Evolutionary conservation across 305 asterid species (phyloP), one percentile per base, ranked within the genome.

Genomic region (Striga hermonthica): DNA sequence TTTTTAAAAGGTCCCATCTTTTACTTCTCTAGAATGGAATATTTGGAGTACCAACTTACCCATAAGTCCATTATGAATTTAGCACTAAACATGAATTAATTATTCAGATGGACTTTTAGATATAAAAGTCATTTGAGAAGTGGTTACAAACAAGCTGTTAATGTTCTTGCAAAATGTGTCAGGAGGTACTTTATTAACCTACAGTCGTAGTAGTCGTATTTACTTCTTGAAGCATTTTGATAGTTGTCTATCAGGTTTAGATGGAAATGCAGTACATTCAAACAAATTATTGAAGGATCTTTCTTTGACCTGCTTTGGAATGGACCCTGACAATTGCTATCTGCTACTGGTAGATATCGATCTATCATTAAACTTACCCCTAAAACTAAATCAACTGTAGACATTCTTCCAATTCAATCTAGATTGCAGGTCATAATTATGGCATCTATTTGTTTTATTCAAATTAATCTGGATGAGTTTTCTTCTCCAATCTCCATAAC

Each of bases 301-400:
- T 61, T 62, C 22, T 48, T 10, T 66, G 55, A 54, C 59, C 38
- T 54, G 39, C 13, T 54, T 54, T 54, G 59, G 8, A 28, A 54
- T 28, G 28, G 59, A 54, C 38, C 9, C 59, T 16, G 10, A 22
- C 50, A 45, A 45, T 45, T 45, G 12, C 10, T 45, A 9, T 45
- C 50, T 45, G 12, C 57, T 52, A 52, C 10, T 52, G 57, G 16
- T 52, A 52, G 35, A 52, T 67, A 65, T 62, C 40, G 22, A 39
- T 39, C 41, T 54, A 12, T 45, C 36, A 50, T 44, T 53, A 37
- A 69, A 69, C 67, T 68, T 59, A 58, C n/a, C 0, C 44, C 7
- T 56, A 34, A 69, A 41, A 22, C 28, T 10, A 11, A 36, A 22
- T 12, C 60, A 61, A 12, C 57, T 9, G 48, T 34, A 7, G 41